Evolutionary conservation across 768 basidiomycete species (phyloP).

Genomic region (Lyophyllum decastes): DNA sequence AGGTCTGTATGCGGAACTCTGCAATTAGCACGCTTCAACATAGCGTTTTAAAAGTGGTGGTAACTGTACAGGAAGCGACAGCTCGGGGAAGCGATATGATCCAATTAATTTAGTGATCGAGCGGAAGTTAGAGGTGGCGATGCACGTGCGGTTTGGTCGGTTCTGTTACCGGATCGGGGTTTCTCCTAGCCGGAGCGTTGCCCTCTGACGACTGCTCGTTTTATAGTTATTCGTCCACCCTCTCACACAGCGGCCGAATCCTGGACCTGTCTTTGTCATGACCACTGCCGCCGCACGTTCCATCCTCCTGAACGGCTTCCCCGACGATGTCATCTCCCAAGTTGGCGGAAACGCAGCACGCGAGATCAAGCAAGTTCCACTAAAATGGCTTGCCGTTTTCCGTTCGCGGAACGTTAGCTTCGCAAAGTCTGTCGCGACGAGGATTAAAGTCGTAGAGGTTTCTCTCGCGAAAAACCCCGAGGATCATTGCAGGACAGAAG

Average conservation of each 20-base stretch:
- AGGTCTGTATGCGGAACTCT: background rate
- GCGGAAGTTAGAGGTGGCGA: constrained; percentile 6
- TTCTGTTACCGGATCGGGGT: background rate
- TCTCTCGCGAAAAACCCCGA: constrained; percentile 36
- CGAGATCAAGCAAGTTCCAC: constrained; percentile 37
- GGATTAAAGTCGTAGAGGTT: constrained; percentile 38
- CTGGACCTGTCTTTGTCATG: background rate
- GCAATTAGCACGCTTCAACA: background rate
- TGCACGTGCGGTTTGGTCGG: background rate
- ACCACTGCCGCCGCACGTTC: background rate
- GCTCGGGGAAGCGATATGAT: background rate
- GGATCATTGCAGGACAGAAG: constrained; percentile 36
- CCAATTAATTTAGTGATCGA: constrained; percentile 14
- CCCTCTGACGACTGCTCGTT: background rate
- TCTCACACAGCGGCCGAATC: background rate
- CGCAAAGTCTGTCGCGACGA: constrained; percentile 25
- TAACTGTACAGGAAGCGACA: background rate
- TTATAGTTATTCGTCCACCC: background rate
- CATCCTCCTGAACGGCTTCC: constrained; percentile 22
- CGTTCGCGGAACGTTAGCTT: constrained; percentile 28
- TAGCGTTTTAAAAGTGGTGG: background rate
- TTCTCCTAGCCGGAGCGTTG: background rate
- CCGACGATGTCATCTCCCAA: constrained; percentile 20
- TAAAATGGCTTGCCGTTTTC: constrained; percentile 39
- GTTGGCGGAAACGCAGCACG: constrained; percentile 38